Percentiles rank a stretch among this genome's conserved stretches.
These are phyloP conservation scores for Tuber microsphaerosporum DNA, from an alignment of 495 filamentous ascomycete genomes.

Conservation along the genomic window DNA sequence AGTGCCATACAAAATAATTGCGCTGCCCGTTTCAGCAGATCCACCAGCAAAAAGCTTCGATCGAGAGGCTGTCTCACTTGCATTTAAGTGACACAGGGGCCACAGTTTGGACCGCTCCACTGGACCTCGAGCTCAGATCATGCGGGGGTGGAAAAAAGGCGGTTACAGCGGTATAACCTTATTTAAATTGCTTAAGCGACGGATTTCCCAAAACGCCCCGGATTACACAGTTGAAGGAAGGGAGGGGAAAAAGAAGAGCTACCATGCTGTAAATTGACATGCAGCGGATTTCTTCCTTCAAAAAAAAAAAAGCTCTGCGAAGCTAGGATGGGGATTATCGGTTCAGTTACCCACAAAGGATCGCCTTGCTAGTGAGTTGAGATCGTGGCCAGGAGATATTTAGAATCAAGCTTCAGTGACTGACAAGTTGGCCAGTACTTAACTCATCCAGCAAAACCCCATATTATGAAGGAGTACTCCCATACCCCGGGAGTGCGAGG, in stretches of 20 bases:
- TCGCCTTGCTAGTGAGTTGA: neutral
- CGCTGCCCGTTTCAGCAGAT: neutral
- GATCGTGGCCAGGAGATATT: neutral
- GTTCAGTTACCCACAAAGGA: neutral
- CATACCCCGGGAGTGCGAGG: neutral
- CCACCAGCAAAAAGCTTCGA: neutral
- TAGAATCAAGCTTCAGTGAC: neutral
- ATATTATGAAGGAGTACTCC: neutral
- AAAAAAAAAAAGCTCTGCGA: neutral
- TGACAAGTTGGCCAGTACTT: neutral
- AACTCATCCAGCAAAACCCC: neutral
- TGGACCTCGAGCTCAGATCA: neutral
- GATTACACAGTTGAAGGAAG: neutral
- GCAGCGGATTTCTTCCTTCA: no score
- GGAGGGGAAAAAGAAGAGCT: neutral
- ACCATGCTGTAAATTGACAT: no score
- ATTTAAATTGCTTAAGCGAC: conserved; percentile 4
- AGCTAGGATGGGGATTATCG: neutral
- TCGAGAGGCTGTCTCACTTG: neutral
- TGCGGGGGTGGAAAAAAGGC: neutral
- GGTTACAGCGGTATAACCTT: neutral
- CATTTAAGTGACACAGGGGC: neutral
- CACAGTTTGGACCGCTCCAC: neutral
- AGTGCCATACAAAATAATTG: neutral
- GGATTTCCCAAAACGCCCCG: neutral